Percentiles rank a stretch among this genome's conserved stretches.
phyloP scores from a whole-genome alignment of 257 asterid genomes.

The Ophiorrhiza pumila region DNA sequence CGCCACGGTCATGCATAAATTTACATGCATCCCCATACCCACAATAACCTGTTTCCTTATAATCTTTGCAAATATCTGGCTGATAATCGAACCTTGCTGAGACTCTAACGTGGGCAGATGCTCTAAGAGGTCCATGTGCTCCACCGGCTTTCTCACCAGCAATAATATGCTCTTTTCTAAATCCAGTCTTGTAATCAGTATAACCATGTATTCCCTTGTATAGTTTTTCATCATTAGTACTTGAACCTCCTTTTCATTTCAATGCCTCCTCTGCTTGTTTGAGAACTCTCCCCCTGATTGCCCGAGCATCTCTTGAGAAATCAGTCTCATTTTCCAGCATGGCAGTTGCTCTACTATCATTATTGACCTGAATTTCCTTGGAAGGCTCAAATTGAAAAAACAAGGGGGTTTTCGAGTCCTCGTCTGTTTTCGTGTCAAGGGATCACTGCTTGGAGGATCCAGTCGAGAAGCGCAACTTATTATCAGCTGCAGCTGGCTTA shows the following conservation, averaged over 20 bases:
- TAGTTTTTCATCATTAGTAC: constrained; percentile 50
- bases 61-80: constrained; percentile 94
- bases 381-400: constrained; percentile 78
- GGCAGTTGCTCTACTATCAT: constrained; percentile 77
- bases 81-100: constrained; percentile 96
- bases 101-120: constrained; percentile 90
- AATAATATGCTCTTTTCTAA: constrained; percentile 80
- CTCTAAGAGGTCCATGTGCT: constrained; percentile 86
- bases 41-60: constrained; percentile 94
- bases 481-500: constrained; percentile 45
- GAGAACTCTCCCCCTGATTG: constrained; percentile 72
- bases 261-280: constrained; percentile 65
- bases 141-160: constrained; percentile 95
- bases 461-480: constrained; percentile 62
- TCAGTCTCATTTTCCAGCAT: constrained; percentile 87
- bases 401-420: constrained; percentile 35
- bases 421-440: constrained; percentile 32
- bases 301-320: constrained; percentile 79
- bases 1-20: constrained; percentile 97
- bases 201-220: constrained; percentile 80
- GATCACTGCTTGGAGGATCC: constrained; percentile 46
- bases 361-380: constrained; percentile 73
- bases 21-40: constrained; percentile 97
- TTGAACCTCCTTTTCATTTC: constrained; percentile 65
- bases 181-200: constrained; percentile 92